Percentiles rank a stretch among this genome's conserved stretches.
phyloP scores from a whole-genome alignment of 2,329 filamentous ascomycete species.

The Aschersonia sp. region DNA sequence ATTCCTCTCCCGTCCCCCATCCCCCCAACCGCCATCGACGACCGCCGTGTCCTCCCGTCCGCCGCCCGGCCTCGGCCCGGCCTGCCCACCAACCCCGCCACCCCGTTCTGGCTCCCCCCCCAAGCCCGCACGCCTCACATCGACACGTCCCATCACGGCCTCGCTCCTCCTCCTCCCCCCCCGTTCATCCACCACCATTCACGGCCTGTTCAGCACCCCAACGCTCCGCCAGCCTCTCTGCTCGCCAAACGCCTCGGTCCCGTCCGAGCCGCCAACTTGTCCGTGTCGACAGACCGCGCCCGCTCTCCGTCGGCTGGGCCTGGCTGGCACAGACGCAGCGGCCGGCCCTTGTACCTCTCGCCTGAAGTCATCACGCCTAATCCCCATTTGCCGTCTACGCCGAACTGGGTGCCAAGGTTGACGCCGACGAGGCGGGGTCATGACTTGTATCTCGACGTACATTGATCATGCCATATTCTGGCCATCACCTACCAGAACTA shows the following conservation, averaged over 20 bases:
- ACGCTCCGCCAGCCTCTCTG: conserved; percentile 18
- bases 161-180: too few species aligned
- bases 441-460: conserved; percentile 46
- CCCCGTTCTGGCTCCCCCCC: conserved; percentile 4
- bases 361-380: conserved; percentile 1
- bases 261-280: conserved; percentile 32
- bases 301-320: not conserved
- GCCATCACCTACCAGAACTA: too few species aligned
- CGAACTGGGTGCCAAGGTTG: conserved; percentile 36
- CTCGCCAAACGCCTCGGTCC: conserved; percentile 37
- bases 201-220: not conserved
- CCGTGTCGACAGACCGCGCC: conserved; percentile 13
- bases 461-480: conserved; percentile 13
- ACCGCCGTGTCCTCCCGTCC: conserved; percentile 3
- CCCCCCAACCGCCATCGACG: conserved; percentile 4
- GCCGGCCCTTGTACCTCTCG: not conserved
- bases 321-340: conserved; percentile 3
- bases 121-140: conserved; percentile 2
- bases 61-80: too few species aligned
- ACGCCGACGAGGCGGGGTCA: conserved; percentile 54
- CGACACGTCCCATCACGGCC: conserved; percentile 5
- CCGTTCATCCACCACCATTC: not conserved
- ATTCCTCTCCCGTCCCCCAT: not conserved
- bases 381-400: conserved; percentile 7
- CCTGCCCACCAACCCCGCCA: not conserved